Evolutionary conservation across 768 basidiomycete species (phyloP), one percentile per base, ranked within the genome.

Genomic region (Tulasnella sp.): DNA sequence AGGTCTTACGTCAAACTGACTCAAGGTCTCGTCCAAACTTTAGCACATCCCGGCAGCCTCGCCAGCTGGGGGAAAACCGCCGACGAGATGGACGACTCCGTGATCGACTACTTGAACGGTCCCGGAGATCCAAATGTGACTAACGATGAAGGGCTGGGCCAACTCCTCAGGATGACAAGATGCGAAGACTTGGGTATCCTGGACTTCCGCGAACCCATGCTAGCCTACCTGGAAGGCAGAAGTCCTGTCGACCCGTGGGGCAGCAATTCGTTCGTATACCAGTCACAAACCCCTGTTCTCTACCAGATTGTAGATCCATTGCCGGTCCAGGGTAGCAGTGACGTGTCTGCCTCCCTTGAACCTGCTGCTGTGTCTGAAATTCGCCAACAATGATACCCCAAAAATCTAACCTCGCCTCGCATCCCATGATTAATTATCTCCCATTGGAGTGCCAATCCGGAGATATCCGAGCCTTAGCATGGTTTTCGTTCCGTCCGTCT

Each of bases 101-200:
- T 77, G 12, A 68, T 77, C 38, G 76, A 77, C 34, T 77, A 77
- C 56, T 34, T 77, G 36, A 77, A 77, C 56, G 58, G 58, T 21
- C 58, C 76, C 48, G 76, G 76, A 8, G 76, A 77, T 44, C 76
- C 52, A 19, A 77, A 58, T 21, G 62, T 77, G 14, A 58, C 76
- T 7, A 39, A 77, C 21, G 76, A 77, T 19, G 76, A 77, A 71
- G 76, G 76, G 39, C 24, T 77, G 19, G 76, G 76, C 31, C 76
- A 77, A 39, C 76, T 77, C 36, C 76, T 77, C 27, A 48, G 76
- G 39, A 77, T 77, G 76, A 77, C 76, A 27, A 58, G 76, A 40
- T 56, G 58, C 56, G 52, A 77, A 21, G 76, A 77, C 48, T 52
- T 77, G 40, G 76, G 76, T 5, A 77, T 77, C 40, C 39, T n/a